These are phyloP conservation scores for Daldinia sp. DNA, from an alignment of 2,329 filamentous ascomycete species.

Conservation along the genomic window DNA sequence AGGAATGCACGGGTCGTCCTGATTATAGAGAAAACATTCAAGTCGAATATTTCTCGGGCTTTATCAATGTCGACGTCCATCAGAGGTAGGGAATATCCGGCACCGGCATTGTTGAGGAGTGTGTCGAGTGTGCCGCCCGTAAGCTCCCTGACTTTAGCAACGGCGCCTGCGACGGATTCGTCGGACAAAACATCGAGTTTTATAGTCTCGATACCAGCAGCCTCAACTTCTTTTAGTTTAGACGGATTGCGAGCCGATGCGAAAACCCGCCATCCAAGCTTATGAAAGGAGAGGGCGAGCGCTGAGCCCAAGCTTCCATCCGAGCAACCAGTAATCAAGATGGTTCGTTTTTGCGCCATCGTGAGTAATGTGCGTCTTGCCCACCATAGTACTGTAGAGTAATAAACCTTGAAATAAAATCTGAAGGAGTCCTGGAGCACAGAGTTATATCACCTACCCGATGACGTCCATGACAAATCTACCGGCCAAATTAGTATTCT, in stretches of 20 bases:
- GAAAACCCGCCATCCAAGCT: slow-evolving; percentile 50
- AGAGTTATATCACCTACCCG: too few relatives aligned
- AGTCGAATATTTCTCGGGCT: slow-evolving; percentile 25
- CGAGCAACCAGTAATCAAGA: slow-evolving; percentile 44
- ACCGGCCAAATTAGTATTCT: too few relatives aligned
- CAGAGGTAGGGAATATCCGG: not conserved
- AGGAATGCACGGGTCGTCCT: slow-evolving; percentile 38
- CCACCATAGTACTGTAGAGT: not conserved
- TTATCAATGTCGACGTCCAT: slow-evolving; percentile 8
- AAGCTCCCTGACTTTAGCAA: slow-evolving; percentile 26
- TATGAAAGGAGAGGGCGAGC: slow-evolving; percentile 49
- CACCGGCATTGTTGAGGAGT: slow-evolving; percentile 24
- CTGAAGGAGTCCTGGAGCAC: too few relatives aligned
- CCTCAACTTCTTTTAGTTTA: slow-evolving; percentile 44
- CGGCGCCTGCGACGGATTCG: slow-evolving; percentile 38
- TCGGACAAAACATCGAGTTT: slow-evolving; percentile 43
- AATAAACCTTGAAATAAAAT: too few relatives aligned
- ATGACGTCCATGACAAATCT: too few relatives aligned
- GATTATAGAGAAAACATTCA: slow-evolving; percentile 30
- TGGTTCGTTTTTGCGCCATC: not conserved
- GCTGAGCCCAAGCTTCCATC: slow-evolving; percentile 53
- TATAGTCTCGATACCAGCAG: slow-evolving; percentile 43
- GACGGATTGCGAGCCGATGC: slow-evolving; percentile 51
- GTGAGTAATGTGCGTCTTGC: not conserved
- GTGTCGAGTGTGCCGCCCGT: slow-evolving; percentile 43